Percentiles rank a stretch among this genome's conserved stretches.
Conservation (phyloP, 352 stramenopile genomes). For the Globisporangium spiculum region DNA sequence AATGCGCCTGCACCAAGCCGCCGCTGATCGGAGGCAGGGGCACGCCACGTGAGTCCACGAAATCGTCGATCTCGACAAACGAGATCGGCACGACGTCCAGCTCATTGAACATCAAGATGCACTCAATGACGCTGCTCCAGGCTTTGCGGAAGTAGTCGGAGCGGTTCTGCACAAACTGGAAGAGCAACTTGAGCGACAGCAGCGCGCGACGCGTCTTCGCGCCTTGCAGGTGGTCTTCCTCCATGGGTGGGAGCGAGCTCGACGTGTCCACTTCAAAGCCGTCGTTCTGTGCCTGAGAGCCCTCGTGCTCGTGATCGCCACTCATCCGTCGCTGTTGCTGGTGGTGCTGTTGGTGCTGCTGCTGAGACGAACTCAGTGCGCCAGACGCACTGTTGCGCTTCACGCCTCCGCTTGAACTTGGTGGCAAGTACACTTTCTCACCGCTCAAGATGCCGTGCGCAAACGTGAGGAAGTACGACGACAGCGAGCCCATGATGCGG, state of each 20-base stretch:
- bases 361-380: background rate
- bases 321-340: conserved; percentile 15
- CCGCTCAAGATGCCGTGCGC: conserved; percentile 79
- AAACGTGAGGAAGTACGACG: conserved; percentile 85
- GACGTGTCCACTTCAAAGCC: conserved; percentile 1
- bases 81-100: conserved; percentile 80
- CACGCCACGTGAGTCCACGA: conserved; percentile 80
- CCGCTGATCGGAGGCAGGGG: conserved; percentile 75
- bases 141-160: conserved; percentile 76
- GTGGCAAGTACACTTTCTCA: conserved; percentile 77
- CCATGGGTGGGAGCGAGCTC: conserved; percentile 24
- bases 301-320: background rate
- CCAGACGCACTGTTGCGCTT: conserved; percentile 18
- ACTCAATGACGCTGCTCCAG: conserved; percentile 81
- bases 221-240: conserved; percentile 61
- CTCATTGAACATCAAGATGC: conserved; percentile 88
- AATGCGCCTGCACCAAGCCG: conserved; percentile 21
- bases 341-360: background rate
- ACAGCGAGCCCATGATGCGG: conserved; percentile 73
- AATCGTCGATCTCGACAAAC: conserved; percentile 88
- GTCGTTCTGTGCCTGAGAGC: background rate
- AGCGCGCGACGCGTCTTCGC: conserved; percentile 77
- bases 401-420: conserved; percentile 28
- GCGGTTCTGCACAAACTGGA: conserved; percentile 83
- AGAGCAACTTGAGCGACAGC: conserved; percentile 75